Conservation (phyloP, 2,329 filamentous ascomycete species). For the Sarocladium brachiariae region DNA sequence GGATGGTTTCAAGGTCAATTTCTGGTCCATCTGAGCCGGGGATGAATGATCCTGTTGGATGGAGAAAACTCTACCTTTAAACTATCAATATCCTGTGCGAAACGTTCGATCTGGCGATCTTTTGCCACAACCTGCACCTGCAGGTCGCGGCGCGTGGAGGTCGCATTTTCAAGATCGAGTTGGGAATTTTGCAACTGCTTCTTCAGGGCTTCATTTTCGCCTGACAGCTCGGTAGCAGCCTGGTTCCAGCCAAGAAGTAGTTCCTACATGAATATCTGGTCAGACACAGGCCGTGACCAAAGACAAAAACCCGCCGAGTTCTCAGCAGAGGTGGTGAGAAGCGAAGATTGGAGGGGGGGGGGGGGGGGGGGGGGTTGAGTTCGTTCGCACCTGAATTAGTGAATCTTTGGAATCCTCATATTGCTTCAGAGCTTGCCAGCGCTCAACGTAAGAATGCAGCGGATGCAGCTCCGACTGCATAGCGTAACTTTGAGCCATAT, state of each 20-base stretch:
- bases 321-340: too few relatives aligned
- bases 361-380: too few relatives aligned
- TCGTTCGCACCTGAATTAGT: slow-evolving; percentile 4
- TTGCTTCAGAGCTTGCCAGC: not conserved
- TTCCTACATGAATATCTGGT: not conserved
- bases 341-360: too few relatives aligned
- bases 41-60: not conserved
- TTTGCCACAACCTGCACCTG: slow-evolving; percentile 23
- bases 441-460: not conserved
- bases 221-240: not conserved
- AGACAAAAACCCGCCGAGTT: too few relatives aligned
- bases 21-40: not conserved
- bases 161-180: slow-evolving; percentile 46
- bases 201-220: slow-evolving; percentile 32
- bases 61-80: slow-evolving; percentile 35
- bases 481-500: not conserved
- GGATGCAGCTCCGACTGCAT: slow-evolving; percentile 3
- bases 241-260: slow-evolving; percentile 1
- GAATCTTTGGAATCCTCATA: slow-evolving; percentile 1
- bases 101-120: slow-evolving; percentile 25
- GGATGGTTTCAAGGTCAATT: not conserved
- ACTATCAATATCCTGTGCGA: slow-evolving; percentile 34
- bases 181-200: slow-evolving; percentile 35
- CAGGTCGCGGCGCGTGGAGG: slow-evolving; percentile 40
- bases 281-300: not conserved